phyloP scores from a whole-genome alignment of 169 alveolate species.

The Eimeria acervulina region DNA sequence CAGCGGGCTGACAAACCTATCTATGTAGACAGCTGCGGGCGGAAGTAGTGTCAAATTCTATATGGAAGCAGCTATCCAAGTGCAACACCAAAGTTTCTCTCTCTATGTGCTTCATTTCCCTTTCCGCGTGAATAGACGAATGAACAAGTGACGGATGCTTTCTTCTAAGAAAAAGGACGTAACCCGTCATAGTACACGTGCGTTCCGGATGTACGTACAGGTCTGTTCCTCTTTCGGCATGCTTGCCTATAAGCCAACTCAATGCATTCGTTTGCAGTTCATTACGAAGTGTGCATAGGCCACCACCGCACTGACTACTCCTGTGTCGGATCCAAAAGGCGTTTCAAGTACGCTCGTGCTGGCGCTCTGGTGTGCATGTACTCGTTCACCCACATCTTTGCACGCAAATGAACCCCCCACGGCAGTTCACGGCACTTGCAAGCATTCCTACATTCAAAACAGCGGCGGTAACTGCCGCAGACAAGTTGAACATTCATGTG shows the following conservation, averaged over 20 bases:
- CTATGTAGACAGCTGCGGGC: not conserved
- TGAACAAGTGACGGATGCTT: not conserved
- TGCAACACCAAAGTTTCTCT: not conserved
- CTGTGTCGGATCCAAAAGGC: not conserved
- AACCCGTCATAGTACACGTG: not conserved
- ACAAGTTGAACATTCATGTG: not conserved
- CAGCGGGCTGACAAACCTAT: not conserved
- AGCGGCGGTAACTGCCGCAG: constrained; percentile 2
- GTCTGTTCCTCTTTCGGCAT: not conserved
- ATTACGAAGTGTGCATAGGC: not conserved
- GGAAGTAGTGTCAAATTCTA: not conserved
- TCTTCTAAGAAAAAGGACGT: not conserved
- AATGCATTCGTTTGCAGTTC: not conserved
- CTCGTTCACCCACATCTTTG: not conserved
- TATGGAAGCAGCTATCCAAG: not conserved
- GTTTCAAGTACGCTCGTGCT: not conserved
- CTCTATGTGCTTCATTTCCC: not conserved
- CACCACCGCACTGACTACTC: not conserved
- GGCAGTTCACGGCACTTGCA: not conserved
- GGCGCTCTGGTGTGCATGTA: not conserved
- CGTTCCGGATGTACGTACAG: not conserved
- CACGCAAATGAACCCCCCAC: not conserved
- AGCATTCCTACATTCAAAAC: not conserved
- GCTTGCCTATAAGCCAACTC: not conserved
- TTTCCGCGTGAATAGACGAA: not conserved